phyloP scores from a whole-genome alignment of 2,329 filamentous ascomycete genomes.

The Coniella vitis region DNA sequence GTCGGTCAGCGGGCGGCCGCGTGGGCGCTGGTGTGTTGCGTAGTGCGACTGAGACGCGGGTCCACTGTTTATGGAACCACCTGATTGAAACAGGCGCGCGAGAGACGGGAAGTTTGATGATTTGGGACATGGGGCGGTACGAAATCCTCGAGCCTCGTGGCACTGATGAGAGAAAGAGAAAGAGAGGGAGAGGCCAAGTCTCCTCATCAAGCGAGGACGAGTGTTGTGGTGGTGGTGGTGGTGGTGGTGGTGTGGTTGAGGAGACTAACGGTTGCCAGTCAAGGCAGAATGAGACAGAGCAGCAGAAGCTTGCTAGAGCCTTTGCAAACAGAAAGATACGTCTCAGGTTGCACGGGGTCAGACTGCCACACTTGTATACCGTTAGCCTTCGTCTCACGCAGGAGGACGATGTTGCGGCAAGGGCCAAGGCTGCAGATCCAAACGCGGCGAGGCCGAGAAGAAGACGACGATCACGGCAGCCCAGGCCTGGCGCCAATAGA shows the following conservation, averaged over 20 bases:
- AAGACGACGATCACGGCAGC: not conserved
- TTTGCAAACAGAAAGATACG: conserved; percentile 52
- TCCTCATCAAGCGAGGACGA: conserved; percentile 18
- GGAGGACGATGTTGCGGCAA: conserved; percentile 12
- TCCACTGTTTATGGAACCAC: conserved; percentile 58
- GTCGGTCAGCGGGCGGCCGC: not conserved
- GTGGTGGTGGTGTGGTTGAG: not conserved
- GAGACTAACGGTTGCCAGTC: not conserved
- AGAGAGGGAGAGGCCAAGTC: conserved; percentile 5
- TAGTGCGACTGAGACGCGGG: conserved; percentile 55
- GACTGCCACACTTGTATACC: conserved; percentile 47
- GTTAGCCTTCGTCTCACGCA: conserved; percentile 45
- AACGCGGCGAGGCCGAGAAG: not conserved
- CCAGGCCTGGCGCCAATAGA: not conserved
- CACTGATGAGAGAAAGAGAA: conserved; percentile 29
- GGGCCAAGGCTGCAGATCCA: conserved; percentile 6
- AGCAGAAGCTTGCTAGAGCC: conserved; percentile 42
- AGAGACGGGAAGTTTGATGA: conserved; percentile 50
- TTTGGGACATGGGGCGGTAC: conserved; percentile 58
- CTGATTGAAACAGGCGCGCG: conserved; percentile 51
- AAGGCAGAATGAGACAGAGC: conserved; percentile 25
- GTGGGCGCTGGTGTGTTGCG: conserved; percentile 37
- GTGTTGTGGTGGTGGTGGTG: conserved; percentile 1
- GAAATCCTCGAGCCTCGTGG: conserved; percentile 34
- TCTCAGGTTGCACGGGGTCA: conserved; percentile 46